Conservation (phyloP, 805 yeast genomes). For the Clavispora fructus region DNA sequence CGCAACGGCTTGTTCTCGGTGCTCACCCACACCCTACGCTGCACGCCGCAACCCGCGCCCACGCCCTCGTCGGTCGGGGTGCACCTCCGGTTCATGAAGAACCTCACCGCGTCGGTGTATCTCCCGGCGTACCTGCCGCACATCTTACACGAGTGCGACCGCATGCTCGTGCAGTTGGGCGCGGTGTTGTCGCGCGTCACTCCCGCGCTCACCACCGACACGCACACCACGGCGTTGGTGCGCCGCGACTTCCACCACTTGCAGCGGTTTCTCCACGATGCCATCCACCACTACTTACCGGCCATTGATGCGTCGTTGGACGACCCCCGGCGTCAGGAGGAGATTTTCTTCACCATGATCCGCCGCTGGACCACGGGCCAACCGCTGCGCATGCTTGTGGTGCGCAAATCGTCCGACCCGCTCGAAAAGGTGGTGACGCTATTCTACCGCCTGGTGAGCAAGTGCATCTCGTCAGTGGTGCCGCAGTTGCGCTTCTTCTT, state of each 20-base stretch:
- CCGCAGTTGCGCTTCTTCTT: constrained; percentile 39
- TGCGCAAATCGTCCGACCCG: constrained; percentile 21
- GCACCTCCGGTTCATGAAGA: constrained; percentile 31
- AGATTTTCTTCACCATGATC: constrained; percentile 29
- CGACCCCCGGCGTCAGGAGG: constrained; percentile 27
- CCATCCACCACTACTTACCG: constrained; percentile 25
- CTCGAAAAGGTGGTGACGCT: constrained; percentile 28
- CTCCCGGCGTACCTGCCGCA: constrained; percentile 31
- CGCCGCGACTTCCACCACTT: constrained; percentile 21
- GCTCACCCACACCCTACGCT: constrained; percentile 21
- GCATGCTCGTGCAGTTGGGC: constrained; percentile 23
- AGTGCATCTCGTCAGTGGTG: constrained; percentile 27
- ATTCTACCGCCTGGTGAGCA: constrained; percentile 29
- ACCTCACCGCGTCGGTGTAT: constrained; percentile 29
- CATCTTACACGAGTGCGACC: constrained; percentile 25
- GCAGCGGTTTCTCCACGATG: constrained; percentile 17
- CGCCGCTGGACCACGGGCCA: constrained; percentile 30
- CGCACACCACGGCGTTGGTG: constrained; percentile 13
- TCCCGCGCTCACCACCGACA: constrained; percentile 2
- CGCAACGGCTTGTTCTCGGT: constrained; percentile 37
- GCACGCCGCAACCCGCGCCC: background rate
- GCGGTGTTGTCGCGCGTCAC: constrained; percentile 2
- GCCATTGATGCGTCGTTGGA: constrained; percentile 17
- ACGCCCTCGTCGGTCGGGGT: constrained; percentile 18
- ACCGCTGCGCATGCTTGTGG: constrained; percentile 25